These are phyloP conservation scores for Coemansia sp. DNA, from an alignment of 192 early-diverging fungal genomes.

Conservation along the genomic window DNA sequence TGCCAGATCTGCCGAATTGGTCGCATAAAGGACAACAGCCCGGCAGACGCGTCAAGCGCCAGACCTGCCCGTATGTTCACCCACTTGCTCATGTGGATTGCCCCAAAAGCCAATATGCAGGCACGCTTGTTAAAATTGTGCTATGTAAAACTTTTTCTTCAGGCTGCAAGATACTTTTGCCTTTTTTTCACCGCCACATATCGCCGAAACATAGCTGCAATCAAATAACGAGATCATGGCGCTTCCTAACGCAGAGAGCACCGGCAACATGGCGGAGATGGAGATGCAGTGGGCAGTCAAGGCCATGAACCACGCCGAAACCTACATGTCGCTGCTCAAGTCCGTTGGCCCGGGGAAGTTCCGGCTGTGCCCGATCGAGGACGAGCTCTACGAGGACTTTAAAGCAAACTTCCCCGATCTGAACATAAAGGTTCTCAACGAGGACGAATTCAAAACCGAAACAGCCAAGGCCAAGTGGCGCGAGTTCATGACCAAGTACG, in stretches of 20 bases:
- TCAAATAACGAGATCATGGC: constrained; percentile 46
- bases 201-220: not conserved
- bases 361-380: constrained; percentile 79
- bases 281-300: constrained; percentile 97
- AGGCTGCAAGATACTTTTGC: not conserved
- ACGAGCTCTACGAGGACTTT: constrained; percentile 82
- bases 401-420: constrained; percentile 73
- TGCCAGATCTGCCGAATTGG: no score
- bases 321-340: constrained; percentile 81
- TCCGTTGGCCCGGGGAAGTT: constrained; percentile 70
- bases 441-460: constrained; percentile 79
- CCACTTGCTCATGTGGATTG: not conserved
- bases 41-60: no score
- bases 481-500: constrained; percentile 81
- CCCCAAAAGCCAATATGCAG: constrained; percentile 2
- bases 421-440: constrained; percentile 65
- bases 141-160: not conserved
- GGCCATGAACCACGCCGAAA: constrained; percentile 94
- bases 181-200: not conserved
- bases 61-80: no score
- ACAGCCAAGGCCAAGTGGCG: constrained; percentile 87
- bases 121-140: not conserved
- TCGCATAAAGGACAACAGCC: no score
- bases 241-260: constrained; percentile 70
- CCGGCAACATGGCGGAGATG: constrained; percentile 75